Evolutionary conservation across 2,329 filamentous ascomycete genomes (phyloP), one percentile per base, ranked within the genome.

Genomic region (Metarhizium guizhouense): DNA sequence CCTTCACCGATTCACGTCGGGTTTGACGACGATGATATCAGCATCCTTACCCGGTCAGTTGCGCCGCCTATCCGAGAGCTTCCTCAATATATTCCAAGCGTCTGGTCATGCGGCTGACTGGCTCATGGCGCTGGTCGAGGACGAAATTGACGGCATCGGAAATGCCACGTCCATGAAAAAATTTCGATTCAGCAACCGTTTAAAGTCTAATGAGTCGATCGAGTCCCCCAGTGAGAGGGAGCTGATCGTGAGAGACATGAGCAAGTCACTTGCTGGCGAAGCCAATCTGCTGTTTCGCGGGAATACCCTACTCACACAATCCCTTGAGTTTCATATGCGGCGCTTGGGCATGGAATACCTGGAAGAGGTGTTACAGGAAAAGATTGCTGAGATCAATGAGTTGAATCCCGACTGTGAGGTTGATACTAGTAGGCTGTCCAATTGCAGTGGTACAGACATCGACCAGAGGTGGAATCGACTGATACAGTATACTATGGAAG

Each of bases 51-150:
- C 90, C 0, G 82, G 84, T 2, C 88, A 90, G 64, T 76, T 96
- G 38, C 87, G 87, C 54, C 80, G 83, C n/a, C 71, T 97, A 8
- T 88, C 91, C 2, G 92, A 96, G 66, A 85, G 88, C 32, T 83
- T 97, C 42, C 75, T 97, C 60, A 95, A 97, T 67, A 95, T 99
- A 53, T 99, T 93, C 64, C 94, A 99, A 67, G 92, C 95, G 3
- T 93, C 91, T 2, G 90, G 90, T 0, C 83, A 83, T 42, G 88
- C 89, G 2, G 81, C 81, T 47, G 90, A 96, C 57, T 99, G 94
- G 94, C 80, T 99, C 25, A 94, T 90, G 77, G 86, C 90, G 2
- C 76, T 99, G 45, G 89, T 96, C 0, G 94, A 99, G 70, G 93
- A 97, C 66, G 94, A 99, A 70, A 97, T 99, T 56, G 94, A 97